Evolutionary conservation across 805 yeast genomes (phyloP).

Genomic region (Metschnikowia gruessii): DNA sequence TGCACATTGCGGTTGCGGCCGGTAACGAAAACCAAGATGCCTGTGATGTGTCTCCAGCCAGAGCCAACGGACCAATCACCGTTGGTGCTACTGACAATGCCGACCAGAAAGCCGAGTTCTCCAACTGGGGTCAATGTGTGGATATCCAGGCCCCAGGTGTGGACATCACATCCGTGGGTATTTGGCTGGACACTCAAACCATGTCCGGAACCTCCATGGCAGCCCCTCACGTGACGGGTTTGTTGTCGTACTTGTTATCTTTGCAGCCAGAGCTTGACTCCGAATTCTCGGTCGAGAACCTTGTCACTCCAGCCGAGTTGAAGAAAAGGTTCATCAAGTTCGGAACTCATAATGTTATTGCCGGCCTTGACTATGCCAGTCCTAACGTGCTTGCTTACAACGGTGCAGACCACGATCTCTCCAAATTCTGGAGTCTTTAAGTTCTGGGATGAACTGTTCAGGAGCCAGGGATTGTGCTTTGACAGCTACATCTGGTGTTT

Average conservation of each 20-base stretch:
- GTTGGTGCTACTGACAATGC: conserved; percentile 93
- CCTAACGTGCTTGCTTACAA: conserved; percentile 56
- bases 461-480: no score
- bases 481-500: no score
- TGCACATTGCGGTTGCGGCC: conserved; percentile 94
- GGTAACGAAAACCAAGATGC: conserved; percentile 95
- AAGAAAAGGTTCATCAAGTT: conserved; percentile 40
- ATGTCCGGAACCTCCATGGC: conserved; percentile 83
- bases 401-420: conserved; percentile 22
- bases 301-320: conserved; percentile 43
- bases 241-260: conserved; percentile 50
- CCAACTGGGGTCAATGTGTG: conserved; percentile 94
- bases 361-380: conserved; percentile 48
- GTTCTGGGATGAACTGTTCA: not conserved
- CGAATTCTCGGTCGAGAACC: conserved; percentile 36
- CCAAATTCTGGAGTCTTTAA: conserved; percentile 18
- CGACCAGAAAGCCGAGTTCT: conserved; percentile 90
- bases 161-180: conserved; percentile 59
- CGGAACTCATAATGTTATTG: conserved; percentile 48
- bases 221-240: conserved; percentile 69
- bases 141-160: conserved; percentile 97
- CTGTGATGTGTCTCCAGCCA: conserved; percentile 88
- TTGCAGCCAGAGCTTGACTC: conserved; percentile 20
- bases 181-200: conserved; percentile 15
- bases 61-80: conserved; percentile 78